Percentiles rank a stretch among this genome's conserved stretches.
Evolutionary conservation across 139 green algal species (phyloP).

Genomic region (Chlamydomonas sphaeroides): DNA sequence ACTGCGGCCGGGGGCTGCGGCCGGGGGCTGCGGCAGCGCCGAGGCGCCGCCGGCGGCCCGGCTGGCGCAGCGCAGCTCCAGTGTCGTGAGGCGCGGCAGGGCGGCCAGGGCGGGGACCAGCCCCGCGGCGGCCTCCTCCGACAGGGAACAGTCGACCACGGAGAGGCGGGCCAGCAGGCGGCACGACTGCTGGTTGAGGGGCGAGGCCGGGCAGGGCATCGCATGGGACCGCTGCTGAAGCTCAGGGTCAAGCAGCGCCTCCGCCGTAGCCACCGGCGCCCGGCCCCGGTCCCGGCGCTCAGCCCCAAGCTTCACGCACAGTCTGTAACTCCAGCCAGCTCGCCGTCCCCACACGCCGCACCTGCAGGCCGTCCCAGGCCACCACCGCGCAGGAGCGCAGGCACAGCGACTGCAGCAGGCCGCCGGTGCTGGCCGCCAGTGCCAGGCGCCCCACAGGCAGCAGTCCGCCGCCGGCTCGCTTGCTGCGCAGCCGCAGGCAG

Average conservation of each 20-base stretch:
- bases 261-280: too few species aligned
- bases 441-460: slow-evolving; percentile 11
- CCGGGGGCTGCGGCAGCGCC: not conserved
- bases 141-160: not conserved
- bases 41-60: not conserved
- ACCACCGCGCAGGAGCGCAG: slow-evolving; percentile 21
- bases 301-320: too few species aligned
- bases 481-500: slow-evolving; percentile 22
- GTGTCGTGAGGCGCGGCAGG: slow-evolving; percentile 11
- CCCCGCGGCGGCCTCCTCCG: not conserved
- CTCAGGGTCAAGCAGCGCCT: too few species aligned
- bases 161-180: not conserved
- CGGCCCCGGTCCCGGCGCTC: too few species aligned
- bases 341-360: too few species aligned
- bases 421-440: not conserved
- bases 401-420: not conserved
- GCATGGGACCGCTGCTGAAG: too few species aligned
- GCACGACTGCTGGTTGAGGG: slow-evolving; percentile 22
- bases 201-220: too few species aligned
- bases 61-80: slow-evolving; percentile 1
- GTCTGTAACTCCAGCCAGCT: too few species aligned
- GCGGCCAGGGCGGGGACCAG: not conserved
- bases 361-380: slow-evolving; percentile 14
- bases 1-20: not conserved
- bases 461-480: slow-evolving; percentile 2